phyloP scores from a whole-genome alignment of 2,329 filamentous ascomycete genomes.

The Parastagonospora avenae region DNA sequence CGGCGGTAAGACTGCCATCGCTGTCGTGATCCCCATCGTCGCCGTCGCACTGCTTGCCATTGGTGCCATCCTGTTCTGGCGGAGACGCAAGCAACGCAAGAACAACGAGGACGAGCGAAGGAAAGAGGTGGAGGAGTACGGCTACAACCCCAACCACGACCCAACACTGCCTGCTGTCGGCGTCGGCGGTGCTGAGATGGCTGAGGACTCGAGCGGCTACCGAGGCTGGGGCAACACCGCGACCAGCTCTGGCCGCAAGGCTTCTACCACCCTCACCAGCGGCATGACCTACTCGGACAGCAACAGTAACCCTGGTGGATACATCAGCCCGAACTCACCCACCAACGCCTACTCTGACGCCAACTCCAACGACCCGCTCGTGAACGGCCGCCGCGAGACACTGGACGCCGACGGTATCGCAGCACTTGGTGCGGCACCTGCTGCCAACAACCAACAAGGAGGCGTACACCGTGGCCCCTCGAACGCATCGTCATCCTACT shows the following conservation, averaged over 20 bases:
- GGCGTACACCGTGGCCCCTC: slow-evolving; percentile 89
- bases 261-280: slow-evolving; percentile 87
- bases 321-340: slow-evolving; percentile 63
- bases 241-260: slow-evolving; percentile 72
- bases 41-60: slow-evolving; percentile 82
- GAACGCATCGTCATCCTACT: slow-evolving; percentile 96
- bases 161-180: slow-evolving; percentile 71
- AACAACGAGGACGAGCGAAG: slow-evolving; percentile 84
- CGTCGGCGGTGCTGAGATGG: slow-evolving; percentile 70
- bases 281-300: slow-evolving; percentile 74
- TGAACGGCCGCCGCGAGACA: slow-evolving; percentile 55
- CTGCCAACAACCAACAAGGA: slow-evolving; percentile 63
- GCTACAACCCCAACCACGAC: slow-evolving; percentile 96
- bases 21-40: slow-evolving; percentile 90
- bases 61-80: slow-evolving; percentile 81
- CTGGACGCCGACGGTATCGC: slow-evolving; percentile 81
- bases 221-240: slow-evolving; percentile 91
- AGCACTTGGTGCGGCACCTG: slow-evolving; percentile 72
- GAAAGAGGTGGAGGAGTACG: slow-evolving; percentile 97
- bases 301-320: slow-evolving; percentile 60
- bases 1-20: slow-evolving; percentile 81
- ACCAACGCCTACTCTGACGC: slow-evolving; percentile 70
- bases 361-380: slow-evolving; percentile 70
- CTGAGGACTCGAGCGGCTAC: slow-evolving; percentile 78
- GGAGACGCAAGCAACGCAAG: slow-evolving; percentile 84